Evolutionary conservation across 2,329 filamentous ascomycete species (phyloP).

Genomic region (Ophiobolus disseminans): DNA sequence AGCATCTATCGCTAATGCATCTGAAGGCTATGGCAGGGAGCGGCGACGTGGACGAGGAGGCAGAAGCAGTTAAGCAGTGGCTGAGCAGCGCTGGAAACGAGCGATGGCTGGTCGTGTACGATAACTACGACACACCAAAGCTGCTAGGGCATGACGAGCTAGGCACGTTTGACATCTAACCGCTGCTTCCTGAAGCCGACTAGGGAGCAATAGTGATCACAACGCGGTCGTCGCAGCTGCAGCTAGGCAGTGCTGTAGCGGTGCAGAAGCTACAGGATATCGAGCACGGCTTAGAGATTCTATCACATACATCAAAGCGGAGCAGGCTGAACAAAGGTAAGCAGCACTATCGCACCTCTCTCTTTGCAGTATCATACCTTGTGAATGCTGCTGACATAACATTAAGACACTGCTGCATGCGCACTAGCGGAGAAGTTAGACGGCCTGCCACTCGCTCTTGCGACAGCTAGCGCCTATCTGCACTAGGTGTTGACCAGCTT

Average conservation of each 20-base stretch:
- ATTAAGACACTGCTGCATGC: constrained; percentile 38
- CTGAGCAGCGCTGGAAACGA: not conserved
- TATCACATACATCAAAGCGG: constrained; percentile 6
- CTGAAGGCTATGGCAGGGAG: not conserved
- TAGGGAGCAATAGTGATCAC: constrained; percentile 12
- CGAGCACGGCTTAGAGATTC: constrained; percentile 5
- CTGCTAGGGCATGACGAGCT: too few species aligned
- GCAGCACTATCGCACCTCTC: too few species aligned
- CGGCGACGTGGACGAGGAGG: not conserved
- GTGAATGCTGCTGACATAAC: too few species aligned
- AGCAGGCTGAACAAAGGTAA: too few species aligned
- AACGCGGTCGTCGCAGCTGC: constrained; percentile 12
- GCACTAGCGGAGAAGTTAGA: constrained; percentile 7
- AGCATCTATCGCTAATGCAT: not conserved
- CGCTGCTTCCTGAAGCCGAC: constrained; percentile 5
- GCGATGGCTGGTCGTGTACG: too few species aligned
- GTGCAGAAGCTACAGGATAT: constrained; percentile 9
- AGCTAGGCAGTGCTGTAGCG: constrained; percentile 3
- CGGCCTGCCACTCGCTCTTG: constrained; percentile 11
- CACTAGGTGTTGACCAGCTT: constrained; percentile 18
- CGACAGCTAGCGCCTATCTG: too few species aligned
- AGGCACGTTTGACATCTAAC: too few species aligned
- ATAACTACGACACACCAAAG: too few species aligned
- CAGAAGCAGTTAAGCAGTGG: not conserved
- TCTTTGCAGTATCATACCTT: too few species aligned